These are phyloP conservation scores for Claviceps maximensis DNA, from an alignment of 2,329 filamentous ascomycete genomes.

Conservation along the genomic window DNA sequence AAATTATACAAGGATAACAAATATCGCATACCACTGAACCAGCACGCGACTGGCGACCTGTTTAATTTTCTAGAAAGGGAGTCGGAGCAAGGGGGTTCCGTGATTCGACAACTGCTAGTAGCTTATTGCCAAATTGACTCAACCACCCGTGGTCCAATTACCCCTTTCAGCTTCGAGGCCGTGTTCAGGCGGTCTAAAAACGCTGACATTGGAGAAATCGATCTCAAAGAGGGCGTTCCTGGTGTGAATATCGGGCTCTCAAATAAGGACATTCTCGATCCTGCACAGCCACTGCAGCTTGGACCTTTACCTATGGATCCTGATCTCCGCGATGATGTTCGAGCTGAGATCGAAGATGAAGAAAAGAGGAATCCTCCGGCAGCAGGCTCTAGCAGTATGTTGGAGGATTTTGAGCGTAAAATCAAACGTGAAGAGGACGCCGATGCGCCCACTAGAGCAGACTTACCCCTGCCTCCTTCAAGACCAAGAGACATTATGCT, in stretches of 20 bases:
- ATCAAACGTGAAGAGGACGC: conserved; percentile 82
- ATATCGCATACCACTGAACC: conserved; percentile 82
- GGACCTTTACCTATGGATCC: conserved; percentile 74
- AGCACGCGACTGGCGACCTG: conserved; percentile 67
- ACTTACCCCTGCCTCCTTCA: conserved; percentile 78
- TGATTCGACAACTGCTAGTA: conserved; percentile 62
- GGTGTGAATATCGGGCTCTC: conserved; percentile 48
- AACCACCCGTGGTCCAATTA: conserved; percentile 47
- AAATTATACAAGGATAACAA: conserved; percentile 76
- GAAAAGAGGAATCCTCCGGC: conserved; percentile 64
- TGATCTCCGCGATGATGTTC: conserved; percentile 72
- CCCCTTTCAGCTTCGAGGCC: conserved; percentile 49
- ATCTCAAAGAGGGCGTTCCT: conserved; percentile 51
- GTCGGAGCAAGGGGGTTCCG: conserved; percentile 62
- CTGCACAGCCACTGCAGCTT: conserved; percentile 51
- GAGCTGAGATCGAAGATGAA: conserved; percentile 74
- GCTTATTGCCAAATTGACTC: conserved; percentile 44
- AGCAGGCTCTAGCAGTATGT: conserved; percentile 56
- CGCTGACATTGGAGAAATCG: conserved; percentile 47
- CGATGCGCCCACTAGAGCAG: conserved; percentile 64
- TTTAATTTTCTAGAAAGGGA: conserved; percentile 87
- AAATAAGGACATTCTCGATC: conserved; percentile 47
- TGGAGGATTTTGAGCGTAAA: conserved; percentile 79
- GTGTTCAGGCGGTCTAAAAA: conserved; percentile 45
- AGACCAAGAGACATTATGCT: conserved; percentile 81